These are phyloP conservation scores for Metschnikowia baotianmanensis DNA, from an alignment of 805 yeast genomes.

Conservation along the genomic window DNA sequence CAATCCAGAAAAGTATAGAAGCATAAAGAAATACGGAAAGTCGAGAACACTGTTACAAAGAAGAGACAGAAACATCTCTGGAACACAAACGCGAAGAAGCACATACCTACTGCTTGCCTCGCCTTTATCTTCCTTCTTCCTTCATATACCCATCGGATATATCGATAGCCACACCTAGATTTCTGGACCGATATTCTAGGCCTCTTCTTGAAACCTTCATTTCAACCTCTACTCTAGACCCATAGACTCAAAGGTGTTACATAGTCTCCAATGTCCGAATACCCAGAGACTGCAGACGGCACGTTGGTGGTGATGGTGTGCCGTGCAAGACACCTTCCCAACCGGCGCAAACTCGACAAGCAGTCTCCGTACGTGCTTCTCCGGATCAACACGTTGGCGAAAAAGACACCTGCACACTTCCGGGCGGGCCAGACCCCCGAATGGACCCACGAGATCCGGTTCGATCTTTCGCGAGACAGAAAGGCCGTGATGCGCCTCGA, in stretches of 20 bases:
- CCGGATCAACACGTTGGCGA: slow-evolving; percentile 77
- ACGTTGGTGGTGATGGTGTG: slow-evolving; percentile 72
- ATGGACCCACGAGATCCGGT: slow-evolving; percentile 78
- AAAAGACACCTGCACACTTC: slow-evolving; percentile 70
- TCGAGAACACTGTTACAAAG: too few relatives aligned
- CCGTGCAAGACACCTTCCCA: slow-evolving; percentile 83
- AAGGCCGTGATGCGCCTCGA: slow-evolving; percentile 66
- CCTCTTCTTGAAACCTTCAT: too few relatives aligned
- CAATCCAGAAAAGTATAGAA: too few relatives aligned
- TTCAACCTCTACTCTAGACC: background rate
- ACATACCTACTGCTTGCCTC: too few relatives aligned
- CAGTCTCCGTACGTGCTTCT: slow-evolving; percentile 90
- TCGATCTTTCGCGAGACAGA: slow-evolving; percentile 60
- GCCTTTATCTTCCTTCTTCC: too few relatives aligned
- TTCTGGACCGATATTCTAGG: too few relatives aligned
- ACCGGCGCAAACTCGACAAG: slow-evolving; percentile 81
- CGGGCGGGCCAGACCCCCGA: slow-evolving; percentile 94
- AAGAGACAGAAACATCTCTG: too few relatives aligned
- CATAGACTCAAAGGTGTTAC: too few relatives aligned
- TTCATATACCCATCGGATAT: too few relatives aligned
- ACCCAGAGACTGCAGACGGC: slow-evolving; percentile 43
- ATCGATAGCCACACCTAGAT: too few relatives aligned
- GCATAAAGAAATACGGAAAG: too few relatives aligned
- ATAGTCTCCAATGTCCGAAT: slow-evolving; percentile 6
- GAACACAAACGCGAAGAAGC: too few relatives aligned